Conservation (phyloP, 2,329 filamentous ascomycete species). For the Neonectria neomacrospora region DNA sequence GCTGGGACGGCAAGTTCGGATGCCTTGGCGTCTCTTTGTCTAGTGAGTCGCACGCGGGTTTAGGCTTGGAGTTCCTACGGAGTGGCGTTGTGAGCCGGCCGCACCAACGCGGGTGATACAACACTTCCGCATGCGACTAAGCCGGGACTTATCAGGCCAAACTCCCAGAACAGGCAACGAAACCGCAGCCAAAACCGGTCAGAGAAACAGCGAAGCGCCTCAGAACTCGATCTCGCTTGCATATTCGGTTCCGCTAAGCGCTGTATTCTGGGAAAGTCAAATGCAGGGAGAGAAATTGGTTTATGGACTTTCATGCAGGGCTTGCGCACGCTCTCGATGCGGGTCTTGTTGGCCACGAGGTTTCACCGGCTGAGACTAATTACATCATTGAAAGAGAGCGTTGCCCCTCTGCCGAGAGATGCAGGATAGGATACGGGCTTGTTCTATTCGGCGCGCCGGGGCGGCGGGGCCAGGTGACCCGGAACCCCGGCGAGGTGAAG, state of each 20-base stretch:
- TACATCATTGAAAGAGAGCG: not conserved
- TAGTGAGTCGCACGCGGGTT: not conserved
- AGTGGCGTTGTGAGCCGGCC: slow-evolving; percentile 3
- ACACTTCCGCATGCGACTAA: slow-evolving; percentile 10
- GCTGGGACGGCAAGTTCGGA: slow-evolving; percentile 15
- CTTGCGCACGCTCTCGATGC: slow-evolving; percentile 13
- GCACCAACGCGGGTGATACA: slow-evolving; percentile 11
- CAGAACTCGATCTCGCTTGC: not conserved
- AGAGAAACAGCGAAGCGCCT: slow-evolving; percentile 1
- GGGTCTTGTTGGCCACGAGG: slow-evolving; percentile 28
- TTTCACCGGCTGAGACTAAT: slow-evolving; percentile 36
- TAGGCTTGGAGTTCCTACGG: slow-evolving; percentile 3
- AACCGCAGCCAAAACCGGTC: not conserved
- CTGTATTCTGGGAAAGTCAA: slow-evolving; percentile 8
- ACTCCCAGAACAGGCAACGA: slow-evolving; percentile 1
- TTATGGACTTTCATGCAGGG: slow-evolving; percentile 7
- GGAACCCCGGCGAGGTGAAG: slow-evolving; percentile 3
- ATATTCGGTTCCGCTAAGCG: slow-evolving; percentile 1
- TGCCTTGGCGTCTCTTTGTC: slow-evolving; percentile 1
- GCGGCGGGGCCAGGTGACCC: slow-evolving; percentile 16
- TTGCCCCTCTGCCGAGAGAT: not conserved
- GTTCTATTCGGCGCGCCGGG: not conserved
- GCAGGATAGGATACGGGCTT: not conserved
- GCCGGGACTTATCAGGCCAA: not conserved
- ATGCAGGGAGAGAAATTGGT: not conserved